Evolutionary conservation across 805 yeast species (phyloP).

Genomic region (Yamadazyma kitorensis): DNA sequence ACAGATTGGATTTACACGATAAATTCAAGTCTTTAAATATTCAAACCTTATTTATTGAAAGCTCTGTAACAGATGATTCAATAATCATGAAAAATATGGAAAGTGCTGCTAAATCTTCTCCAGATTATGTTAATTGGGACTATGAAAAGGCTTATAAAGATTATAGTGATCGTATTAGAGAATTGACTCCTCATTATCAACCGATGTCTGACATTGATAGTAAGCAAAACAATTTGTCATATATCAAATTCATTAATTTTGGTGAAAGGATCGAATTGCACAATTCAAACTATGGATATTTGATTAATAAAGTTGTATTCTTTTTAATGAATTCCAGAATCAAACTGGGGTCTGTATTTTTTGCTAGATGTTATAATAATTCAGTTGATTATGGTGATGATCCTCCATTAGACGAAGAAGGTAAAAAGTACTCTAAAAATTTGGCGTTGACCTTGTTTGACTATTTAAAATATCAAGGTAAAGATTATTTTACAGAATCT

Average conservation of each 20-base stretch:
- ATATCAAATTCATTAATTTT: slow-evolving; percentile 84
- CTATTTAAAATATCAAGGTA: slow-evolving; percentile 35
- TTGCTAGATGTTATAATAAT: slow-evolving; percentile 73
- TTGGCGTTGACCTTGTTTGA: slow-evolving; percentile 56
- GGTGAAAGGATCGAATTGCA: slow-evolving; percentile 81
- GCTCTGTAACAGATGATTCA: slow-evolving; percentile 69
- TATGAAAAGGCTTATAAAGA: slow-evolving; percentile 71
- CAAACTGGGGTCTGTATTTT: slow-evolving; percentile 85
- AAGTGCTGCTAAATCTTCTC: slow-evolving; percentile 79
- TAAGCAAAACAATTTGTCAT: slow-evolving; percentile 47
- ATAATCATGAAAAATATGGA: slow-evolving; percentile 70
- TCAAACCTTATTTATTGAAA: slow-evolving; percentile 84
- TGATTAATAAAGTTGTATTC: slow-evolving; percentile 86
- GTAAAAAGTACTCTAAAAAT: slow-evolving; percentile 61
- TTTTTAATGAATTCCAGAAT: slow-evolving; percentile 88
- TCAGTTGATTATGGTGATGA: slow-evolving; percentile 66
- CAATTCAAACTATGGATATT: slow-evolving; percentile 81
- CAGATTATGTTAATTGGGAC: slow-evolving; percentile 81
- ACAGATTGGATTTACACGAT: slow-evolving; percentile 57
- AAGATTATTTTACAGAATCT: slow-evolving; percentile 21
- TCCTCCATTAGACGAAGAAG: slow-evolving; percentile 77
- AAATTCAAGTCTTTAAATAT: slow-evolving; percentile 57
- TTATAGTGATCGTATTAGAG: slow-evolving; percentile 67
- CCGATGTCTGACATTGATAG: slow-evolving; percentile 56
- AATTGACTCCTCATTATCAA: slow-evolving; percentile 68